Base-by-base conservation (phyloP, 441 rosid species). In the Mallotus japonicus region DNA sequence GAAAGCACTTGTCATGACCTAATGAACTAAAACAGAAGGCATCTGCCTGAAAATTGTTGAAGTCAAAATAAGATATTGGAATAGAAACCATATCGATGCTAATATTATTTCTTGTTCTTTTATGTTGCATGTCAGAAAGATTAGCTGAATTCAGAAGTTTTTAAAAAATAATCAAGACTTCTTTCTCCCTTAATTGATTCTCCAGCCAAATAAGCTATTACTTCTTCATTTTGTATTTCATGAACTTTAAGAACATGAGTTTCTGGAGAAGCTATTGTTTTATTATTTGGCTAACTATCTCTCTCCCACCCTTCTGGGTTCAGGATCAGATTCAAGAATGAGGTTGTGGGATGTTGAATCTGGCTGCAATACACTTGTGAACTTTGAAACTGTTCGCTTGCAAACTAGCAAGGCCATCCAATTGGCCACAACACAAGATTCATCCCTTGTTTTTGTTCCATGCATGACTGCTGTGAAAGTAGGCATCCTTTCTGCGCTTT, bases 271-370 rank as follows among this genome's bases (percentile, higher is more conserved):
- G 19, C 9, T 6, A 56, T 73, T 42, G 8, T 4, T 68, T 54
- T 65, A 3, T 54, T 55, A 0, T 49, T 42, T 56, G 50, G 32
- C 28, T 20, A 20, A 19, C 20, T 65, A 5, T n/a, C 17, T 49
- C 14, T 74, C 34, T 47, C 55, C 54, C n/a, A 6, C 8, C 55
- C 28, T 72, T 71, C 82, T 59, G 67, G 67, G 69, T 71, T 64
- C 87, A 92, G 97, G 97, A 56, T 95, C 97, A 61, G 99, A 92
- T 87, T 92, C 99, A 50, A 88, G 97, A 83, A 80, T 92, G 85
- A 83, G 95, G 77, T 77, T 92, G 81, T 94, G 99, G 99, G 99
- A 94, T 77, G 76, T 85, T 71, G 89, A 88, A 82, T 90, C 97
- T 73, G 99, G 99, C 74, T 76, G 90, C 87, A 90, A 92, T 74